These are phyloP conservation scores for Cytospora piceicola DNA, from an alignment of 2,329 filamentous ascomycete species.

Conservation along the genomic window DNA sequence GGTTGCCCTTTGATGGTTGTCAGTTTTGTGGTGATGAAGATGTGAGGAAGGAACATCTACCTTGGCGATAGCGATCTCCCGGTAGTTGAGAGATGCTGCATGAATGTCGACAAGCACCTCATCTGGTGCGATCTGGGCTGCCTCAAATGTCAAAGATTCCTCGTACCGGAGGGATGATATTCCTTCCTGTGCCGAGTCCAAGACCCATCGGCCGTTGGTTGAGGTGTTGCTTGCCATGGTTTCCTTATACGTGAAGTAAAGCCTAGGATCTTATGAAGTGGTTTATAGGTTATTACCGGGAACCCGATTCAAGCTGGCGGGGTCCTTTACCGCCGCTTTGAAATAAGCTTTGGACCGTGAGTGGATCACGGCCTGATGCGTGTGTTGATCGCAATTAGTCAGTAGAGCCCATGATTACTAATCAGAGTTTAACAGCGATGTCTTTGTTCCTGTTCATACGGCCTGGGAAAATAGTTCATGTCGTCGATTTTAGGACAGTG, in stretches of 20 bases:
- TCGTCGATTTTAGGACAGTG: neutral
- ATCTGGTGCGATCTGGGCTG: constrained; percentile 53
- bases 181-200: constrained; percentile 20
- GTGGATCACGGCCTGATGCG: neutral
- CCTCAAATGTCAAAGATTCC: neutral
- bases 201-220: constrained; percentile 16
- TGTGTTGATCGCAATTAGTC: neutral
- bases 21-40: constrained; percentile 33
- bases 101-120: constrained; percentile 64
- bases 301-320: neutral
- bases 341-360: neutral
- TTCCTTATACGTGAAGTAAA: neutral
- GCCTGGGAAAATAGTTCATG: too few relatives aligned
- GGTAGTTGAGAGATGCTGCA: constrained; percentile 54
- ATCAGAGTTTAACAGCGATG: neutral
- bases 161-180: constrained; percentile 19
- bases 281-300: neutral
- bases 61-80: constrained; percentile 51
- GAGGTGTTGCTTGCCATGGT: constrained; percentile 6
- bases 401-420: neutral
- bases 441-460: neutral
- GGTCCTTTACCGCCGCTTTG: neutral
- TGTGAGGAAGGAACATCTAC: neutral
- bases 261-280: neutral
- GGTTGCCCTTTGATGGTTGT: constrained; percentile 25